Percentiles rank a stretch among this genome's conserved stretches.
These are phyloP conservation scores for Cercospora janseana DNA, from an alignment of 2,329 filamentous ascomycete species.

Conservation along the genomic window DNA sequence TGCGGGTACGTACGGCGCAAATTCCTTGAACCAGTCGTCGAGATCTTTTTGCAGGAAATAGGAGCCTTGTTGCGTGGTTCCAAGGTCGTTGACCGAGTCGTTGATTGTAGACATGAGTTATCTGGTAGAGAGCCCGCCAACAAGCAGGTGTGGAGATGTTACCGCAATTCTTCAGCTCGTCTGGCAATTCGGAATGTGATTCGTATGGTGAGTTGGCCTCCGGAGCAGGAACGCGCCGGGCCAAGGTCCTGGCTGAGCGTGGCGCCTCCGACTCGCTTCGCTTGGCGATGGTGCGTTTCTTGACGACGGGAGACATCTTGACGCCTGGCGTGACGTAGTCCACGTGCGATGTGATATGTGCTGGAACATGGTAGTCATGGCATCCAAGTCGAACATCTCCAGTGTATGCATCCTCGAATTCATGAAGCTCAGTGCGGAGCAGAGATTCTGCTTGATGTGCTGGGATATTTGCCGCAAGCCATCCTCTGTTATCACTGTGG, in stretches of 20 bases:
- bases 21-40: constrained; percentile 42
- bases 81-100: constrained; percentile 22
- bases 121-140: constrained; percentile 45
- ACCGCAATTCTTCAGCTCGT: constrained; percentile 23
- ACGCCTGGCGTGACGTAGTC: constrained; percentile 58
- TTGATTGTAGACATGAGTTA: constrained; percentile 32
- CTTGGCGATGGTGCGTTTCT: constrained; percentile 16
- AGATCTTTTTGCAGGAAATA: constrained; percentile 24
- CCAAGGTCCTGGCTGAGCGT: not conserved
- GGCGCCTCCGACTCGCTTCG: not conserved
- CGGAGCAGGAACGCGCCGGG: not conserved
- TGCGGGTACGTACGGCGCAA: constrained; percentile 23
- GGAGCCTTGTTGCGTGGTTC: constrained; percentile 22
- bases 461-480: constrained; percentile 43
- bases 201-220: not conserved
- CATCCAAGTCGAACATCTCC: constrained; percentile 41
- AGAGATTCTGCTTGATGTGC: constrained; percentile 41
- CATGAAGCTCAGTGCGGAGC: constrained; percentile 42
- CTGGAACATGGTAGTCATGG: constrained; percentile 41
- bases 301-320: constrained; percentile 40
- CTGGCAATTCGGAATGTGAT: constrained; percentile 12
- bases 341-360: constrained; percentile 48
- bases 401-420: constrained; percentile 32
- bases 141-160: constrained; percentile 43
- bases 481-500: constrained; percentile 49